Conservation (phyloP, 2,329 filamentous ascomycete genomes). For the Ophiostoma quercus region DNA sequence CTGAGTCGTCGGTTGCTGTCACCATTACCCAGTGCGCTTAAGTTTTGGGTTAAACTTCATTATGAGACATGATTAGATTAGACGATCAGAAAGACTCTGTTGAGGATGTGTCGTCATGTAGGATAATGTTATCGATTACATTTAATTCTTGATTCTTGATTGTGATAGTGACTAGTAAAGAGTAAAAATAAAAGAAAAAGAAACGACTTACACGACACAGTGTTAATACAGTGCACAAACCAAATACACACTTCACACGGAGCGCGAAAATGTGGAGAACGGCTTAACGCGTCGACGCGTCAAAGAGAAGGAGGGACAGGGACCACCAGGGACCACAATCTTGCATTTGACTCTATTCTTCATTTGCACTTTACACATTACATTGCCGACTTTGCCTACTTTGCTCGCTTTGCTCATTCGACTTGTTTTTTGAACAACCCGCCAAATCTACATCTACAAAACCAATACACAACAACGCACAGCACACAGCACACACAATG, state of each 20-base stretch:
- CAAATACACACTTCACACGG: not conserved
- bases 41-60: not conserved
- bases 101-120: conserved; percentile 14
- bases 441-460: not conserved
- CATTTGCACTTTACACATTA: too few species aligned
- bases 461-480: not conserved
- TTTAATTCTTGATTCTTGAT: too few species aligned
- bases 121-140: not conserved
- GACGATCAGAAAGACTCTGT: conserved; percentile 3
- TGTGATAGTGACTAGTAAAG: too few species aligned
- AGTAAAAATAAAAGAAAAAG: too few species aligned
- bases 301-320: conserved; percentile 13
- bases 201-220: not conserved
- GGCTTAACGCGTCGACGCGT: conserved; percentile 29
- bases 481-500: conserved; percentile 34
- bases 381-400: too few species aligned
- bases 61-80: conserved; percentile 1
- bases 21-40: conserved; percentile 29
- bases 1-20: conserved; percentile 26
- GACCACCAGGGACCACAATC: not conserved
- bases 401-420: too few species aligned
- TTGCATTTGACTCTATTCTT: too few species aligned
- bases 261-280: conserved; percentile 14
- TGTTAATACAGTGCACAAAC: not conserved
- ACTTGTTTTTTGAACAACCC: not conserved